Evolutionary conservation across 2,329 filamentous ascomycete genomes (phyloP), one percentile per base, ranked within the genome.

Genomic region (Rhinocladiella mackenziei): DNA sequence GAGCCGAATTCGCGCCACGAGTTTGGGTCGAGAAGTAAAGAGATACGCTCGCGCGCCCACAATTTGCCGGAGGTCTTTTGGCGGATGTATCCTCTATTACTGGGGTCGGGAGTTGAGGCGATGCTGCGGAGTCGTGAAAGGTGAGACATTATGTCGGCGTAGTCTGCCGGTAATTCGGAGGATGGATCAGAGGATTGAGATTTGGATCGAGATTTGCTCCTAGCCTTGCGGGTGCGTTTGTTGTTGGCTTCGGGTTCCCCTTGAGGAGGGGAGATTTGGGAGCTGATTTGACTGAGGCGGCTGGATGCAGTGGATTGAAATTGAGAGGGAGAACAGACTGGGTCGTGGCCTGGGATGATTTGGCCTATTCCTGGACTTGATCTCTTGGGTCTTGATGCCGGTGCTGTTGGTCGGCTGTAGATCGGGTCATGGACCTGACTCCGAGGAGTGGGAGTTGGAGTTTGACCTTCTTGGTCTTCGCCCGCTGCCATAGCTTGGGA

Each of bases 51-150:
- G 18, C 78, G 71, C 0, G 82, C 78, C 78, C 78, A 82, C 14
- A 83, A 68, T 59, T 83, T 83, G 2, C 80, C 80, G 3, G 77
- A 73, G 60, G 77, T 68, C 53, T 80, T 81, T 57, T 83, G 80
- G 3, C 76, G 72, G 13, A 76, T 60, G 50, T 82, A 83, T 18
- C 79, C 79, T 51, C 73, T 66, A 44, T 74, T 74, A 5, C 62
- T 70, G 0, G 68, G 60, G 39, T 79, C 69, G 1, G 80, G 78
- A 1, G 72, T 80, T 14, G 68, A 63, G 10, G 78, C 78, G 26
- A 79, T 73, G 4, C 60, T 64, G 9, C 66, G 68, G 1, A 83
- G 68, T 0, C 67, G 67, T 4, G 62, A 52, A n/a, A 83, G 66
- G 54, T 81, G 76, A n/a, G 62, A 64, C 1, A 80, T 71, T 9